Conservation (phyloP, 2,329 filamentous ascomycete species). For the Graphium sp. region DNA sequence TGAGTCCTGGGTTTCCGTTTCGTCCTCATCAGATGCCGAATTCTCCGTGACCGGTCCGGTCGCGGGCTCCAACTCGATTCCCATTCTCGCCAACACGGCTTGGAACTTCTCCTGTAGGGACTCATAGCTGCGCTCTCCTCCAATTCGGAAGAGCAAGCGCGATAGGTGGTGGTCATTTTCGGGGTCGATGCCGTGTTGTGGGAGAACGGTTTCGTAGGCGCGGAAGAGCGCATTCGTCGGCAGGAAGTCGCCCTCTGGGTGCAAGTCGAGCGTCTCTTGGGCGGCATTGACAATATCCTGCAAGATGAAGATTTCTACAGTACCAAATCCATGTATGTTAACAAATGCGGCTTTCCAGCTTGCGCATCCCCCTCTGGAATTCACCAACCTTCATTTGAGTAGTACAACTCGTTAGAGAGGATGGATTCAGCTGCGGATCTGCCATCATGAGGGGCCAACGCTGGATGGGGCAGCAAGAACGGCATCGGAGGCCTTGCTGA, state of each 20-base stretch:
- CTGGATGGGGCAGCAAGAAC: conserved; percentile 13
- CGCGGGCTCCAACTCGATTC: conserved; percentile 52
- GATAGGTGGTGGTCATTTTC: conserved; percentile 62
- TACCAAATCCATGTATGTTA: conserved; percentile 7
- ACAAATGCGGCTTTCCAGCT: conserved; percentile 2
- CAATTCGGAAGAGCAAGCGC: conserved; percentile 64
- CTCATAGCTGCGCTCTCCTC: conserved; percentile 39
- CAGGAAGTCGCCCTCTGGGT: conserved; percentile 43
- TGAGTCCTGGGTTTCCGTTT: too few relatives aligned
- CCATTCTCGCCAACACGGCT: conserved; percentile 48
- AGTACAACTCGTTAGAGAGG: conserved; percentile 22
- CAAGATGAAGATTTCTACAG: conserved; percentile 58
- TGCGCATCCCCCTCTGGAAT: not conserved
- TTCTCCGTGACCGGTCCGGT: not conserved
- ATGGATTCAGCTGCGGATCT: conserved; percentile 11
- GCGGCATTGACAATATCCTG: conserved; percentile 61
- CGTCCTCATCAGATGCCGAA: not conserved
- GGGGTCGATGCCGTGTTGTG: conserved; percentile 50
- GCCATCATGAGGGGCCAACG: conserved; percentile 17
- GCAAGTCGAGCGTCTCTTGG: conserved; percentile 40
- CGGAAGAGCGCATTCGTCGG: conserved; percentile 66
- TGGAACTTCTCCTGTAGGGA: conserved; percentile 55
- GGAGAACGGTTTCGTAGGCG: conserved; percentile 65
- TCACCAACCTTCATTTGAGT: conserved; percentile 41
- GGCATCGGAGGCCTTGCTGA: conserved; percentile 15